Evolutionary conservation across 179 eudicot genomes (phyloP), one percentile per base, ranked within the genome.

Genomic region (Amaranthus tricolor): DNA sequence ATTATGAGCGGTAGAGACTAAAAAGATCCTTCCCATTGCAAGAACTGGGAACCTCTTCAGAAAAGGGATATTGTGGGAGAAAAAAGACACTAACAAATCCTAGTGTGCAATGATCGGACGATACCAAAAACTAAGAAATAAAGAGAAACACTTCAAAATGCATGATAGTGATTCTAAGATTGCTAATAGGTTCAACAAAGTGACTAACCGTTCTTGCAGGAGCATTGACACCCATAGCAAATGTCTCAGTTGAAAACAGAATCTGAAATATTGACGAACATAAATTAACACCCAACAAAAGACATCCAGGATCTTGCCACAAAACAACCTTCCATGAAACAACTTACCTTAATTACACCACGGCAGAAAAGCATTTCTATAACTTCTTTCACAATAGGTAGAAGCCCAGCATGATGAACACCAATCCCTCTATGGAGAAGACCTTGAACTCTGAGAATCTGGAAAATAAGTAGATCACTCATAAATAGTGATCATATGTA

Each of bases 221-320:
- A 80, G 99, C 99, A 85, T 95, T 95, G 74, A 95, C 99, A 79
- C 99, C 99, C 99, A 95, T 95, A 63, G 99, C 99, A 91, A 93
- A 95, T 82, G 98, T 95, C 88, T 95, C 99, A 5, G 99, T 95
- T 52, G 99, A 95, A 82, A 95, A 95, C 20, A 95, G 81, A 69
- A 95, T 89, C 99, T 95, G 77, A 71, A 82, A 19, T 54, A 71
- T 49, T 62, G 72, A 50, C 24, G 24, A 72, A 58, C 52, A 56
- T 40, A 47, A 67, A 60, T n/a, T 31, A 31, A 31, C 40, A 31
- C 40, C 40, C 40, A 31, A 31, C 3, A 31, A 31, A 31, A 31
- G 40, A 31, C 40, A 31, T 31, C 40, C 40, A 31, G 40, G 40
- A 31, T 31, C 40, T 31, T 31, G 40, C 40, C 40, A 31, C 40